These are phyloP conservation scores for Rhinocladiella similis DNA, from an alignment of 2,329 filamentous ascomycete genomes.

Conservation along the genomic window DNA sequence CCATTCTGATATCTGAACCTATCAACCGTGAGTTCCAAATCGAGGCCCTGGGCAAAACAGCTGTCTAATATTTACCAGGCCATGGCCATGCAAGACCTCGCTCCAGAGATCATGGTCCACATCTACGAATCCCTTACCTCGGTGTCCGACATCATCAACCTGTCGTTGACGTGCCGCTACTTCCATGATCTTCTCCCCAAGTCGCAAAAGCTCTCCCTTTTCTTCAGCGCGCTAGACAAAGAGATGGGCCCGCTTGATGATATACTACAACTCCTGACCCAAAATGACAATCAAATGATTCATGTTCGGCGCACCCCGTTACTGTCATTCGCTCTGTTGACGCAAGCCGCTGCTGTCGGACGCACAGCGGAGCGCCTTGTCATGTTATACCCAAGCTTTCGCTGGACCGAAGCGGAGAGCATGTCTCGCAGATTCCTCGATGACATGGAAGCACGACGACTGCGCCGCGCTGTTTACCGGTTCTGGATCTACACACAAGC, in stretches of 20 bases:
- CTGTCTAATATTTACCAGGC: conserved; percentile 8
- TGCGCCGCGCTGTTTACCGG: conserved; percentile 61
- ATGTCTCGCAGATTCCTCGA: conserved; percentile 56
- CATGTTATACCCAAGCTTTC: conserved; percentile 63
- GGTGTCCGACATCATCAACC: conserved; percentile 54
- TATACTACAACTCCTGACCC: conserved; percentile 60
- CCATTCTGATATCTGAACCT: background rate
- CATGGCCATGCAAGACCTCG: conserved; percentile 57
- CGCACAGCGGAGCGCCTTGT: conserved; percentile 59
- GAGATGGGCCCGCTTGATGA: conserved; percentile 61
- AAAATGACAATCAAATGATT: conserved; percentile 60
- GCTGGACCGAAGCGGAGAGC: conserved; percentile 59
- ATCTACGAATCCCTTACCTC: conserved; percentile 56
- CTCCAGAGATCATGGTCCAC: conserved; percentile 60
- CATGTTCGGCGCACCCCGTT: conserved; percentile 55
- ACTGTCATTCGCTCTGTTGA: conserved; percentile 56
- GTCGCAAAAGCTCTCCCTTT: conserved; percentile 56
- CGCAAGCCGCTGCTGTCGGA: conserved; percentile 56
- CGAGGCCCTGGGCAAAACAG: background rate
- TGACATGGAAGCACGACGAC: conserved; percentile 48
- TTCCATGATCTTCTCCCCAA: conserved; percentile 54
- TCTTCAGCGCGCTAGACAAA: conserved; percentile 53
- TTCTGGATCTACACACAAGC: conserved; percentile 61
- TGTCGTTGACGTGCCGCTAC: conserved; percentile 56
- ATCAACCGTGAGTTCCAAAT: background rate